These are phyloP conservation scores for Crithidia fasciculata DNA, from an alignment of 208 protist species.

Conservation along the genomic window DNA sequence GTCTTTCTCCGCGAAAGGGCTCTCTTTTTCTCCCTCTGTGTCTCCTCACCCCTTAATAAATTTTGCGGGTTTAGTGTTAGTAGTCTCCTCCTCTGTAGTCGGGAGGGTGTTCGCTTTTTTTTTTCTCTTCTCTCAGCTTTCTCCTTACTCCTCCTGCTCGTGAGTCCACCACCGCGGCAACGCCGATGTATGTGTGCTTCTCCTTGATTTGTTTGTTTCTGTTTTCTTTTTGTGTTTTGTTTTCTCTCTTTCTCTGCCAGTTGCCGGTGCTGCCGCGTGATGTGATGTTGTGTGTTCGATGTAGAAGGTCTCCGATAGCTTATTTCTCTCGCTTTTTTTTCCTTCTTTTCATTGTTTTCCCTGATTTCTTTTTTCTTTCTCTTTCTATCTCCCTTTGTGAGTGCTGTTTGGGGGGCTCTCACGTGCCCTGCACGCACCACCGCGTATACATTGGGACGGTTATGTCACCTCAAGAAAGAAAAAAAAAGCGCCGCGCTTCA, in stretches of 20 bases:
- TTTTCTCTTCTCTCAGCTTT: constrained; percentile 2
- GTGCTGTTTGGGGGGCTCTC: too few species aligned
- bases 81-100: neutral
- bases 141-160: neutral
- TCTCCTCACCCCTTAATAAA: neutral
- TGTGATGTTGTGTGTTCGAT: too few species aligned
- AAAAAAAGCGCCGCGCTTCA: too few species aligned
- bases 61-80: too few species aligned
- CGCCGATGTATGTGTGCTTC: constrained; percentile 11
- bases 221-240: constrained; percentile 9
- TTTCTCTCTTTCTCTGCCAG: neutral
- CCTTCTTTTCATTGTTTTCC: neutral
- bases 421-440: too few species aligned
- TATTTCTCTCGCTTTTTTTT: neutral
- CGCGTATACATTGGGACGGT: too few species aligned
- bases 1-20: too few species aligned
- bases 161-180: neutral
- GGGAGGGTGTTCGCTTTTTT: neutral
- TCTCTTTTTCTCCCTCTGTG: constrained; percentile 17
- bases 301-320: too few species aligned
- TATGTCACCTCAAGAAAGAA: too few species aligned
- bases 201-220: constrained; percentile 14
- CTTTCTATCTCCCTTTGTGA: neutral
- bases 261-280: too few species aligned
- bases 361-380: constrained; percentile 6